Evolutionary conservation across 768 basidiomycete species (phyloP).

Genomic region (Termitomyces sp.): DNA sequence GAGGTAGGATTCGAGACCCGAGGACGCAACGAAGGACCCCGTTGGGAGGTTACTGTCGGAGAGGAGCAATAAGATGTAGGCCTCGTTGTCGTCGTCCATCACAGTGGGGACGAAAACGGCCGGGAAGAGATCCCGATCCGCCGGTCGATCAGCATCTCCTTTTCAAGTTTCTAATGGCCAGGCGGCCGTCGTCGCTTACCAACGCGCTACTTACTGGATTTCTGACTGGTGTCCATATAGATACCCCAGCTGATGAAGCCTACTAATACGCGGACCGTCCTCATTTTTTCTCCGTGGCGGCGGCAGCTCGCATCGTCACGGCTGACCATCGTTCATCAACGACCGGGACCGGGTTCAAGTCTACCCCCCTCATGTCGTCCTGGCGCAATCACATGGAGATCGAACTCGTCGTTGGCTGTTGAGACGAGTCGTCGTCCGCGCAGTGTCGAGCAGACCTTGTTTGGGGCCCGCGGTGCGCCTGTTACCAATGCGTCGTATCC

Average conservation of each 20-base stretch:
- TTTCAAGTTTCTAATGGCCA: neutral
- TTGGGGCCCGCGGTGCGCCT: conserved; percentile 7
- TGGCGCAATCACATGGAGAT: conserved; percentile 11
- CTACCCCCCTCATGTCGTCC: conserved; percentile 3
- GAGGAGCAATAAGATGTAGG: conserved; percentile 72
- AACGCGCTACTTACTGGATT: no score
- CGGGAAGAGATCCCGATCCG: conserved; percentile 7
- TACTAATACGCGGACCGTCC: conserved; percentile 18
- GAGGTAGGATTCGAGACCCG: conserved; percentile 85
- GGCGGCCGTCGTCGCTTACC: neutral
- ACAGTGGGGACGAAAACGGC: neutral
- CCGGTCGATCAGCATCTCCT: conserved; percentile 1
- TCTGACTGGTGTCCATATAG: no score
- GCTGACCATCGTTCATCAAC: conserved; percentile 13
- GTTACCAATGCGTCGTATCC: conserved; percentile 1
- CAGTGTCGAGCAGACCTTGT: conserved; percentile 20
- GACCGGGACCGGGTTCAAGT: neutral
- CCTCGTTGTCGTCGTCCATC: conserved; percentile 33
- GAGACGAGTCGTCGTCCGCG: conserved; percentile 20
- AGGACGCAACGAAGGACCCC: conserved; percentile 92
- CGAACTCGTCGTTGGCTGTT: conserved; percentile 31
- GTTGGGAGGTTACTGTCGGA: conserved; percentile 95
- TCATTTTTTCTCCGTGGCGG: conserved; percentile 13
- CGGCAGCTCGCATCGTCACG: conserved; percentile 3
- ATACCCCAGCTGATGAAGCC: no score